These are phyloP conservation scores for Brassica cretica DNA, from an alignment of 345 rosid genomes.

Conservation along the genomic window DNA sequence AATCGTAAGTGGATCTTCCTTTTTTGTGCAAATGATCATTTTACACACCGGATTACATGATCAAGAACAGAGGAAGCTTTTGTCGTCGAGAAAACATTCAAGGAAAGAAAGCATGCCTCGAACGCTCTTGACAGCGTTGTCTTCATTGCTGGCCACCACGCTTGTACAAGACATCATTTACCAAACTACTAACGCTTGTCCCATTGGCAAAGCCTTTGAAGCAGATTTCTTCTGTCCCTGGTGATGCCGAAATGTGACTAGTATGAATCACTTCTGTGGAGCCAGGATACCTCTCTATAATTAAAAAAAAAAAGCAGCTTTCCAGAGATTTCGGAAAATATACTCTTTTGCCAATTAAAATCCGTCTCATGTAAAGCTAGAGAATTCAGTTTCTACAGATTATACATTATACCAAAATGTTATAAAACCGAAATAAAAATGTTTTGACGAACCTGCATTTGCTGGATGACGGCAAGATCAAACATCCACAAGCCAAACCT, in stretches of 20 bases:
- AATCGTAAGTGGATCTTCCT: background rate
- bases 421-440: background rate
- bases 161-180: background rate
- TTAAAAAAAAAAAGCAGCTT: too few species aligned
- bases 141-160: background rate
- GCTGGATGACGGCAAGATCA: conserved; percentile 80
- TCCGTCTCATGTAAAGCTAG: background rate
- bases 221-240: too few species aligned
- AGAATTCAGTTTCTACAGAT: background rate
- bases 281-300: too few species aligned
- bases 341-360: background rate
- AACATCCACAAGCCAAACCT: conserved; percentile 97
- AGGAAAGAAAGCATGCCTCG: background rate
- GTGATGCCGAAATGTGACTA: too few species aligned
- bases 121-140: background rate
- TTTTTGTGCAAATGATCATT: too few species aligned
- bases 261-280: too few species aligned
- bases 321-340: background rate
- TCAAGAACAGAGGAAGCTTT: background rate
- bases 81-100: background rate
- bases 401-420: background rate
- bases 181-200: background rate
- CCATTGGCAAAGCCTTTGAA: background rate
- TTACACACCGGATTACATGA: background rate
- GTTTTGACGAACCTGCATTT: conserved; percentile 64